Conservation (phyloP, 768 basidiomycete genomes). For the Podaxis sp. region DNA sequence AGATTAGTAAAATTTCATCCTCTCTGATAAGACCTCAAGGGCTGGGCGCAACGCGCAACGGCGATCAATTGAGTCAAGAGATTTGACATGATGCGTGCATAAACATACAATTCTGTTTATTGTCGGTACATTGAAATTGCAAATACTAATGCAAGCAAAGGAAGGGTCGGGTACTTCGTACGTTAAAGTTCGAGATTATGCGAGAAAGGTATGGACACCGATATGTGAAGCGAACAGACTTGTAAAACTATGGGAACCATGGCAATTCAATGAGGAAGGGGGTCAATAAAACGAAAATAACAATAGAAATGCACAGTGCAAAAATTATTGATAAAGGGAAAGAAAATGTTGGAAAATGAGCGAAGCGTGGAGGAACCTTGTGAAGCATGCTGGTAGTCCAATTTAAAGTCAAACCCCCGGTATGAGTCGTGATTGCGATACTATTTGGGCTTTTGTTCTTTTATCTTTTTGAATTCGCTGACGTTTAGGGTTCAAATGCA, state of each 20-base stretch:
- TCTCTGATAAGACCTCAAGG: not conserved
- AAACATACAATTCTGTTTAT: constrained; percentile 4
- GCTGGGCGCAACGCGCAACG: not conserved
- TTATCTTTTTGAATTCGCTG: not conserved
- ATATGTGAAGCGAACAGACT: constrained; percentile 1
- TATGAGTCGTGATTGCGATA: not conserved
- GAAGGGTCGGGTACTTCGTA: not conserved
- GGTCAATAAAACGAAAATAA: constrained; percentile 7
- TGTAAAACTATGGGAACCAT: constrained; percentile 5
- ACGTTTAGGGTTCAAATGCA: constrained; percentile 11
- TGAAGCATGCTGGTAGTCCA: constrained; percentile 9
- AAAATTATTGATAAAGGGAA: constrained; percentile 8
- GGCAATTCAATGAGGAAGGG: constrained; percentile 4
- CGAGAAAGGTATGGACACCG: not conserved
- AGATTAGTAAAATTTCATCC: constrained; percentile 3
- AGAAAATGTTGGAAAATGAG: constrained; percentile 9
- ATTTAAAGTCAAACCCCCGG: not conserved
- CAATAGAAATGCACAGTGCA: constrained; percentile 11
- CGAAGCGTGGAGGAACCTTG: not conserved
- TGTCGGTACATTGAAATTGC: constrained; percentile 6
- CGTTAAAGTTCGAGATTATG: not conserved
- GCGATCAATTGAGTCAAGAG: not conserved
- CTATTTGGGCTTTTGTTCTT: not conserved
- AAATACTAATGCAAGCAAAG: constrained; percentile 10
- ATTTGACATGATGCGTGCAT: not conserved